These are phyloP conservation scores for Puccinia hordei DNA, from an alignment of 1,284 basidiomycete genomes.

Conservation along the genomic window DNA sequence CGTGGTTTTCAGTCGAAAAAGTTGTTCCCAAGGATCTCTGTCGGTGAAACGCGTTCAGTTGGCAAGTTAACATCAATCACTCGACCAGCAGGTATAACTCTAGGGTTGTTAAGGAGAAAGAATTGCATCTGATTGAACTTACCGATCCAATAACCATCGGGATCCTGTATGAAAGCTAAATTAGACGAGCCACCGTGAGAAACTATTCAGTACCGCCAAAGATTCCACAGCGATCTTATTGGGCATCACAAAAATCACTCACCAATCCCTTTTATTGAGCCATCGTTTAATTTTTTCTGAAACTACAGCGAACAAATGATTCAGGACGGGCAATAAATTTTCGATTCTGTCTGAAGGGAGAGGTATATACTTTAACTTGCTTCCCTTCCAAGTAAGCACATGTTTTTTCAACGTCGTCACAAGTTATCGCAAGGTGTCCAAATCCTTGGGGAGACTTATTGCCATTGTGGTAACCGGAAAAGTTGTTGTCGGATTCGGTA, in stretches of 20 bases:
- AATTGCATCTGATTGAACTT: constrained; percentile 4
- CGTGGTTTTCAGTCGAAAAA: background rate
- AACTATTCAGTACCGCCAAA: background rate
- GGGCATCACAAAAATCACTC: background rate
- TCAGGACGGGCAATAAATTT: background rate
- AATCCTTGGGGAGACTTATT: constrained; percentile 72
- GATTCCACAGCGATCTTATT: constrained; percentile 7
- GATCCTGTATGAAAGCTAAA: constrained; percentile 86
- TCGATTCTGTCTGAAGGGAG: background rate
- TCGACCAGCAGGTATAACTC: too few species aligned
- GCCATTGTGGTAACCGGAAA: constrained; percentile 77
- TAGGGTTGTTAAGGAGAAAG: background rate
- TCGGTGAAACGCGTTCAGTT: background rate
- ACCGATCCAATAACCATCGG: constrained; percentile 58
- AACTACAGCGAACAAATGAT: constrained; percentile 62
- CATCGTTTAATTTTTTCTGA: constrained; percentile 83
- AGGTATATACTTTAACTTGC: constrained; percentile 64
- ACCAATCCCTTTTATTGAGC: constrained; percentile 69
- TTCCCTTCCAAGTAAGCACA: constrained; percentile 80
- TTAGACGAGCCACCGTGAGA: background rate
- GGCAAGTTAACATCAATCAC: background rate
- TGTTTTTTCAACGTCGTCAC: constrained; percentile 79
- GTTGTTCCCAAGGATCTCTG: constrained; percentile 8
- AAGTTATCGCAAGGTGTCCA: constrained; percentile 72
- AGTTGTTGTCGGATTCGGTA: constrained; percentile 75